Conservation (phyloP, 441 rosid genomes). For the Gossypium aridum region DNA sequence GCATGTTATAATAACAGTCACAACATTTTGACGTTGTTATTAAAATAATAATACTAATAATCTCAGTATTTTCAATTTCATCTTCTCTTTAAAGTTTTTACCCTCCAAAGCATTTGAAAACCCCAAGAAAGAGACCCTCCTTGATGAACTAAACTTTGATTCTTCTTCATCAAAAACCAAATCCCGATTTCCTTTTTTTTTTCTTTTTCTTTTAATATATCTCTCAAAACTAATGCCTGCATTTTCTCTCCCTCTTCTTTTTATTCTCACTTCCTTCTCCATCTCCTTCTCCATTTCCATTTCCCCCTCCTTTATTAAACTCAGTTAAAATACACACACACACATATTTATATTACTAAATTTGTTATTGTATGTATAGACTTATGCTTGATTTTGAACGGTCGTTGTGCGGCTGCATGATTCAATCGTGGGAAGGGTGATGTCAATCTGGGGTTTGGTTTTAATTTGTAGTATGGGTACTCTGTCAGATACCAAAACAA, state of each 20-base stretch:
- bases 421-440: slow-evolving; percentile 32
- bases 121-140: slow-evolving; percentile 62
- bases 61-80: background rate
- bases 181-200: slow-evolving; percentile 28
- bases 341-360: no score
- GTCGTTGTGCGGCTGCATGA: slow-evolving; percentile 35
- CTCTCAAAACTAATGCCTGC: slow-evolving; percentile 16
- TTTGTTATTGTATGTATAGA: background rate
- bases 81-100: slow-evolving; percentile 19
- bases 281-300: slow-evolving; percentile 8
- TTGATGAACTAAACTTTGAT: slow-evolving; percentile 68
- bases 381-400: slow-evolving; percentile 20
- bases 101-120: slow-evolving; percentile 89
- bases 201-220: slow-evolving; percentile 1
- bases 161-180: slow-evolving; percentile 51
- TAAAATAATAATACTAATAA: background rate
- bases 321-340: slow-evolving; percentile 1
- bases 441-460: slow-evolving; percentile 27
- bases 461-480: slow-evolving; percentile 34
- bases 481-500: slow-evolving; percentile 55
- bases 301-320: background rate
- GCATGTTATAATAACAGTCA: background rate
- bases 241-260: slow-evolving; percentile 24
- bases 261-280: background rate
- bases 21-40: slow-evolving; percentile 23